Base-by-base conservation (phyloP, 306 rosid genomes). In the Acacia crassicarpa region DNA sequence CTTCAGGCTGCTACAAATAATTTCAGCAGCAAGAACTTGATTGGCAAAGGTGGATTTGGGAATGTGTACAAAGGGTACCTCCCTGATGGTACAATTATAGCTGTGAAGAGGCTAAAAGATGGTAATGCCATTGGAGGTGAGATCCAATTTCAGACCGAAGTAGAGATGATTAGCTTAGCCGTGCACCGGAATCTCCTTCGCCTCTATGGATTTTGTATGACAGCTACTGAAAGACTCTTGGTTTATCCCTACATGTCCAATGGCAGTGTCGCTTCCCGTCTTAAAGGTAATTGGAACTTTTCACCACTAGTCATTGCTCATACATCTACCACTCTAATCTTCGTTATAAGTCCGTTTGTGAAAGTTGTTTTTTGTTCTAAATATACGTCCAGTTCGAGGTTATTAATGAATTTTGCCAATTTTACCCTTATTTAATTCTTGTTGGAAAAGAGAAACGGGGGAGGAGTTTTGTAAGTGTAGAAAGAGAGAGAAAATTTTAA, bases 211-310 rank as follows among this genome's bases (percentile, higher is more conserved):
- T 58, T 58, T 22, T 58, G 65, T 9, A 58, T 58, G 65, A 58
- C 65, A 58, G 30, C 65, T 7, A 22, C 30, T 20, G 65, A 58
- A 22, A 58, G 65, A 9, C 65, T 58, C 30, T 22, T 58, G 30
- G 30, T 58, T n/a, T 58, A n/a, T 9, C 65, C 65, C 1, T 58
- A 58, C 27, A 58, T 58, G 65, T 22, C 65, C 15, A 58, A 58
- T 58, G 65, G 65, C 3, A 58, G 30, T 58, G 65, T 58, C 22
- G 65, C 65, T 58, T 91, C 84, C 11, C 97, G 99, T 72, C 94
- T 96, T 32, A 96, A 91, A 91, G 97, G 99, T 96, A 90, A 44
- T 20, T 54, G n/a, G 20, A 30, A 41, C 30, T 67, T 41, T 51
- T 0, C 43, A 43, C 41, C 32, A n/a, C 9, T 40, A 20, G 49